phyloP scores from a whole-genome alignment of 768 basidiomycete species.

The Xanthoconium stramineum region DNA sequence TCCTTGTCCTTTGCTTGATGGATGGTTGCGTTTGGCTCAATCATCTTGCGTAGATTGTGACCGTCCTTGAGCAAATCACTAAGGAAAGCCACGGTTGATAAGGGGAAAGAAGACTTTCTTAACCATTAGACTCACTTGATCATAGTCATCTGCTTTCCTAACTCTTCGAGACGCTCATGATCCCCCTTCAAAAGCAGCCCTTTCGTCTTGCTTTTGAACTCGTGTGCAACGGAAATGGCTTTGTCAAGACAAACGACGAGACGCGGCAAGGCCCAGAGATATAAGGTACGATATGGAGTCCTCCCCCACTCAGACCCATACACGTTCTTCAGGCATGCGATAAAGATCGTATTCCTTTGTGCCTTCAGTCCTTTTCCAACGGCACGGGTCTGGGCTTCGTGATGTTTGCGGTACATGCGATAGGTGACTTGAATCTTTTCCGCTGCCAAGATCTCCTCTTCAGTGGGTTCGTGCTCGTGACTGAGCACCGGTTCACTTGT shows the following conservation, averaged over 20 bases:
- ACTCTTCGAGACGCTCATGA: slow-evolving; percentile 36
- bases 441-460: slow-evolving; percentile 27
- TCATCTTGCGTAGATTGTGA: slow-evolving; percentile 26
- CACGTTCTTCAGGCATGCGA: slow-evolving; percentile 27
- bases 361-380: slow-evolving; percentile 18
- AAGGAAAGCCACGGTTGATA: not conserved
- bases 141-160: slow-evolving; percentile 28
- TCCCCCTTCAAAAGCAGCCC: slow-evolving; percentile 25
- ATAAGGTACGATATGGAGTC: slow-evolving; percentile 35
- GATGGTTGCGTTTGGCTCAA: slow-evolving; percentile 31
- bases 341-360: slow-evolving; percentile 25
- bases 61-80: slow-evolving; percentile 29
- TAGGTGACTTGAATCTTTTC: slow-evolving; percentile 20
- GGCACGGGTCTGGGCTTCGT: slow-evolving; percentile 2
- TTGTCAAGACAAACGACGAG: slow-evolving; percentile 41
- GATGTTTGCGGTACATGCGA: slow-evolving; percentile 5
- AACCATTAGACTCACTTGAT: slow-evolving; percentile 30
- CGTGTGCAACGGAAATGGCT: slow-evolving; percentile 21
- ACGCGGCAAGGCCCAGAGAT: slow-evolving; percentile 37
- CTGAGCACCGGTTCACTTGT: slow-evolving; percentile 15
- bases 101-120: not conserved
- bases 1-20: slow-evolving; percentile 26
- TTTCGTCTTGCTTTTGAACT: slow-evolving; percentile 33
- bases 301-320: slow-evolving; percentile 27
- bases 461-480: slow-evolving; percentile 19